Conservation (phyloP, 768 basidiomycete genomes). For the Boletus subcaerulescens region DNA sequence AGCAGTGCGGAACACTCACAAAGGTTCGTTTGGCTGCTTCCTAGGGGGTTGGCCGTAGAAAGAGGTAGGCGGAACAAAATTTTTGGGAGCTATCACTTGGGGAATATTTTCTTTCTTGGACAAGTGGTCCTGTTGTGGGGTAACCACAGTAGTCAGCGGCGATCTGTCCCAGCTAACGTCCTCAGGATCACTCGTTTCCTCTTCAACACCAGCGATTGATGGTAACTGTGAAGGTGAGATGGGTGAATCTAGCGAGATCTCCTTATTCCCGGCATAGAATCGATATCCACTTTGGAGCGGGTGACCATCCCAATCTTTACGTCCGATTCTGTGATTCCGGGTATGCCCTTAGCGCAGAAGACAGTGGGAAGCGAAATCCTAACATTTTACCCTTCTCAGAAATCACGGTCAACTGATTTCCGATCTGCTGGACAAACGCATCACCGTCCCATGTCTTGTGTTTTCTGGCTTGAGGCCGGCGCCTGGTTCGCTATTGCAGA, state of each 20-base stretch:
- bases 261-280: conserved; percentile 52
- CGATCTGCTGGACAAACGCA: conserved; percentile 53
- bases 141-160: conserved; percentile 13
- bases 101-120: conserved; percentile 24
- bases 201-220: conserved; percentile 33
- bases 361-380: conserved; percentile 1
- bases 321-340: conserved; percentile 50
- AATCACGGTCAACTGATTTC: conserved; percentile 55
- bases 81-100: conserved; percentile 12
- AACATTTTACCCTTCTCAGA: conserved; percentile 73
- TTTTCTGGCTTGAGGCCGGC: conserved; percentile 69
- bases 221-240: conserved; percentile 54
- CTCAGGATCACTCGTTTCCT: conserved; percentile 24
- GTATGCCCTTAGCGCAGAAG: conserved; percentile 5
- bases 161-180: conserved; percentile 8
- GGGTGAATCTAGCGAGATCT: conserved; percentile 57
- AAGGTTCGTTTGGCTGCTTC: conserved; percentile 26
- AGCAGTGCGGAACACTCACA: conserved; percentile 11
- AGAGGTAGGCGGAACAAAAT: conserved; percentile 52
- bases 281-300: conserved; percentile 39
- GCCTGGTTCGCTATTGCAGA: conserved; percentile 42
- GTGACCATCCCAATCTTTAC: conserved; percentile 58
- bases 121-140: background rate
- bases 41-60: conserved; percentile 53
- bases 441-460: conserved; percentile 88